Evolutionary conservation across 2,329 filamentous ascomycete species (phyloP), one percentile per base, ranked within the genome.

Genomic region (Alternaria panax): DNA sequence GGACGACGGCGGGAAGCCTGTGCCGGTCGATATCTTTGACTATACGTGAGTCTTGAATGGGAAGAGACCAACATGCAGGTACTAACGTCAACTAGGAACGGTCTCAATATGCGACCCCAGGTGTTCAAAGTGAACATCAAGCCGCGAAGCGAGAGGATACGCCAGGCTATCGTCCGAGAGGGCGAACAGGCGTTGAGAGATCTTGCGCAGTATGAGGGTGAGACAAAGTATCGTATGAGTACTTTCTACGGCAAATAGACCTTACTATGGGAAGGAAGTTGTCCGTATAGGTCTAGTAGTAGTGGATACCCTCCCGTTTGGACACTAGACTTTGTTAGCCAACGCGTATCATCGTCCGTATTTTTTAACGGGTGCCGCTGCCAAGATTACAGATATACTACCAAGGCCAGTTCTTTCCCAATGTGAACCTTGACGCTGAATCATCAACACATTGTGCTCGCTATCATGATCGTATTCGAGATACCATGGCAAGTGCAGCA

Each of bases 91-190:
- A 9, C 11, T 4, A 85, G 82, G 1, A 86, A 87, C 62, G 85
- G 85, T 2, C 75, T 87, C 24, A 87, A 87, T 62, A 86, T 86
- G 84, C 80, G 85, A 2, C 85, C 85, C 4, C 79, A 82, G 61
- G 82, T 83, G 0, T 88, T 88, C 66, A 74, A 80, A 55, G 87
- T 86, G 55, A 81, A 78, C 53, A 85, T 87, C 61, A 80, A 75
- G 34, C 83, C 85, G 12, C 77, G 85, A 28, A 82, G 72, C 12
- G 78, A 81, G 16, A 79, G 80, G 58, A 84, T 87, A 52, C 75
- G 75, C 3, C 74, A 79, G 54, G 81, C 85, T 0, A 84, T 87
- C 43, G 77, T 85, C 53, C 75, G 81, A 1, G 85, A 88, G 68
- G 85, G 84, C 4, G 74, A 75, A 58, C 79, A 85, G 66, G 86